Evolutionary conservation across 1,284 basidiomycete species (phyloP).

Genomic region (Takashimella tepidaria): DNA sequence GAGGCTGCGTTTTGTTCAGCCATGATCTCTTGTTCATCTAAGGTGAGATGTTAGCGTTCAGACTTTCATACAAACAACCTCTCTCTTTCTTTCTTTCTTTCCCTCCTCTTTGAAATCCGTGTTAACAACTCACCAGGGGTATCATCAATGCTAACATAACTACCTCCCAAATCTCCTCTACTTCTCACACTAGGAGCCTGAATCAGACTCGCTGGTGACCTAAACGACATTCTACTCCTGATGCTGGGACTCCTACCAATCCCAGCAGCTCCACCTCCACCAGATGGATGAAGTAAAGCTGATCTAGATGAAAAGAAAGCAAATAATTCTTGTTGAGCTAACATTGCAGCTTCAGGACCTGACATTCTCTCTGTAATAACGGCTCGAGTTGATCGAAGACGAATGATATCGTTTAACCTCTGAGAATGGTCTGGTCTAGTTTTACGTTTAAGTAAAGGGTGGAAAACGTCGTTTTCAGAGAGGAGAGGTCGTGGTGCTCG

Average conservation of each 20-base stretch:
- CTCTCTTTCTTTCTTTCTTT: too few species aligned
- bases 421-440: slow-evolving; percentile 2
- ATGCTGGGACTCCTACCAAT: slow-evolving; percentile 7
- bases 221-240: neutral
- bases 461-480: slow-evolving; percentile 2
- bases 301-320: slow-evolving; percentile 57
- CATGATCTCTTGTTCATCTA: neutral
- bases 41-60: neutral
- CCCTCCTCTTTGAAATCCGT: neutral
- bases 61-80: too few species aligned
- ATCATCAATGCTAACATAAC: slow-evolving; percentile 24
- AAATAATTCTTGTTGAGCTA: slow-evolving; percentile 80
- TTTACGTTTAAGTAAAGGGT: neutral
- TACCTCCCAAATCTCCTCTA: slow-evolving; percentile 26
- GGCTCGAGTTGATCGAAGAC: slow-evolving; percentile 81
- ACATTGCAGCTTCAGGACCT: slow-evolving; percentile 77
- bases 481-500: neutral
- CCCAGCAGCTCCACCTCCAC: neutral
- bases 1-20: neutral
- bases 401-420: slow-evolving; percentile 68
- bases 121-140: slow-evolving; percentile 3
- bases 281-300: slow-evolving; percentile 1
- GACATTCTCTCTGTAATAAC: slow-evolving; percentile 76
- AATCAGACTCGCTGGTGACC: neutral
- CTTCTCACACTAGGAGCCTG: slow-evolving; percentile 10